A percentile compares a stretch with the other conserved stretches of the same genome.
phyloP scores from a whole-genome alignment of 2,329 filamentous ascomycete genomes.

The Penicillium occitanis region DNA sequence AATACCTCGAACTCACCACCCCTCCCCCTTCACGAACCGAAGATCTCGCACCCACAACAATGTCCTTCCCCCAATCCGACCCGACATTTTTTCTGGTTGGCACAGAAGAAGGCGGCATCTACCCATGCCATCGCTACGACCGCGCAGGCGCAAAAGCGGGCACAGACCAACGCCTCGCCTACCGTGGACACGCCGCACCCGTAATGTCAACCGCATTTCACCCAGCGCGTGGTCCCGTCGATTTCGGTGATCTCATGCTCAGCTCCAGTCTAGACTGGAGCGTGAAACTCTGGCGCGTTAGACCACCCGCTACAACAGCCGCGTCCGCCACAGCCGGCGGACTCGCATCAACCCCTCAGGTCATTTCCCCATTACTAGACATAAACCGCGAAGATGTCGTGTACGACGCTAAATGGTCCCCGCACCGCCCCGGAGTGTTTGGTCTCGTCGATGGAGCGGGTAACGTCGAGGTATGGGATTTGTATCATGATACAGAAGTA shows the following conservation, averaged over 20 bases:
- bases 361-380: constrained; percentile 75
- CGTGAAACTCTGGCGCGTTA: constrained; percentile 94
- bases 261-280: constrained; percentile 95
- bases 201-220: constrained; percentile 98
- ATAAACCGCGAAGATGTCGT: constrained; percentile 94
- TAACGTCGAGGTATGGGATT: constrained; percentile 90
- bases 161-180: constrained; percentile 83
- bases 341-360: constrained; percentile 40
- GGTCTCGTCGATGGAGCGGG: constrained; percentile 91
- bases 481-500: constrained; percentile 88
- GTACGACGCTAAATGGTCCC: constrained; percentile 95
- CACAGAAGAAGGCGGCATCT: constrained; percentile 94
- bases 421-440: constrained; percentile 90
- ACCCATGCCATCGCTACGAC: constrained; percentile 95
- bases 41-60: constrained; percentile 89
- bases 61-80: constrained; percentile 91
- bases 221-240: constrained; percentile 84
- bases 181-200: constrained; percentile 86
- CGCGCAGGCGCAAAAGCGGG: constrained; percentile 95
- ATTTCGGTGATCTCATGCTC: constrained; percentile 89
- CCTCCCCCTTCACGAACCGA: constrained; percentile 87
- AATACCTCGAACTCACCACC: constrained; percentile 82
- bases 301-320: constrained; percentile 48
- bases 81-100: constrained; percentile 97
- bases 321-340: constrained; percentile 38